Conservation (phyloP, 1,139 yeast genomes). For the Candida anutae region DNA sequence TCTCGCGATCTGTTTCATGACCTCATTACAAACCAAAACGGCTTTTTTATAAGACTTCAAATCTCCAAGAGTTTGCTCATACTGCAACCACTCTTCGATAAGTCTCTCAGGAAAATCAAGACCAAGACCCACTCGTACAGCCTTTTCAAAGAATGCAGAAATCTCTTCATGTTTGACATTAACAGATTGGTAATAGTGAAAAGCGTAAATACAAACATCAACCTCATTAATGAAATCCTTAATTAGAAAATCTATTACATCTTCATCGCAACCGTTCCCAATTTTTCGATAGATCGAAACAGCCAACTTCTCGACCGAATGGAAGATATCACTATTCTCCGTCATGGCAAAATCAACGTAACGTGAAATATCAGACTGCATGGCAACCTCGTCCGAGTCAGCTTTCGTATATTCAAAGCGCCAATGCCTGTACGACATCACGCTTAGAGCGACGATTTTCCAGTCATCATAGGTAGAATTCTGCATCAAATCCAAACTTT, state of each 20-base stretch:
- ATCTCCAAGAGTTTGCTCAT: slow-evolving; percentile 29
- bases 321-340: slow-evolving; percentile 25
- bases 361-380: slow-evolving; percentile 5
- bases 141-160: slow-evolving; percentile 21
- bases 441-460: slow-evolving; percentile 26
- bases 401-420: not conserved
- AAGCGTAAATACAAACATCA: slow-evolving; percentile 43
- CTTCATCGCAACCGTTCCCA: too few species aligned
- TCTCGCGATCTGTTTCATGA: slow-evolving; percentile 2
- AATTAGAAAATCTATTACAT: slow-evolving; percentile 19
- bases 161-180: slow-evolving; percentile 10
- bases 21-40: slow-evolving; percentile 3
- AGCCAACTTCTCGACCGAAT: slow-evolving; percentile 34
- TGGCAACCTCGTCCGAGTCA: slow-evolving; percentile 7
- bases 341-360: slow-evolving; percentile 16
- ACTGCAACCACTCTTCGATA: slow-evolving; percentile 38
- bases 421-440: slow-evolving; percentile 11
- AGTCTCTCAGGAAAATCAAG: slow-evolving; percentile 49
- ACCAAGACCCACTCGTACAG: slow-evolving; percentile 16
- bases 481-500: slow-evolving; percentile 8
- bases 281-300: slow-evolving; percentile 21
- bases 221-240: slow-evolving; percentile 22
- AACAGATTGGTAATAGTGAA: slow-evolving; percentile 25
- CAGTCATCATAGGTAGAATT: slow-evolving; percentile 22
- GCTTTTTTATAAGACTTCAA: slow-evolving; percentile 4